phyloP scores from a whole-genome alignment of 805 yeast species.

The Tetrapisispora pingtungensis region DNA sequence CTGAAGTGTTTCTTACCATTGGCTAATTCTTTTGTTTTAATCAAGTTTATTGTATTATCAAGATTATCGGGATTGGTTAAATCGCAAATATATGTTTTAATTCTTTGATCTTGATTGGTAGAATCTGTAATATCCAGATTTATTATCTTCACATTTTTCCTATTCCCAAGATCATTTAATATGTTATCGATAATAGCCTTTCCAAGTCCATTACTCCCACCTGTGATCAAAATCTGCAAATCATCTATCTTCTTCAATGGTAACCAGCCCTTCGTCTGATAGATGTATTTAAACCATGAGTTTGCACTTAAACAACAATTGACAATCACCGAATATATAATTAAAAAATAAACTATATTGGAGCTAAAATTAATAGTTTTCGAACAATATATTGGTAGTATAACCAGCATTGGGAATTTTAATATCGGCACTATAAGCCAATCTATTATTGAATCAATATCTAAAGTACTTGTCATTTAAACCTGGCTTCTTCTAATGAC shows the following conservation, averaged over 20 bases:
- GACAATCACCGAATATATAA: conserved; percentile 8
- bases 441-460: conserved; percentile 14
- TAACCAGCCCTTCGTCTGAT: conserved; percentile 8
- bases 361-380: conserved; percentile 1
- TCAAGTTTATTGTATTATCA: conserved; percentile 30
- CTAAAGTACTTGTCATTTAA: not conserved
- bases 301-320: conserved; percentile 4
- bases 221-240: conserved; percentile 23
- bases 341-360: not conserved
- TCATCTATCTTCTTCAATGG: conserved; percentile 1
- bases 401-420: conserved; percentile 12
- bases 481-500: too few relatives aligned
- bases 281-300: conserved; percentile 2
- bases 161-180: conserved; percentile 7
- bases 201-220: conserved; percentile 34
- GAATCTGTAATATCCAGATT: conserved; percentile 16
- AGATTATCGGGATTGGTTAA: conserved; percentile 42
- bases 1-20: conserved; percentile 38
- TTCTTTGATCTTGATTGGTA: conserved; percentile 15
- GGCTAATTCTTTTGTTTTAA: conserved; percentile 32
- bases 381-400: conserved; percentile 4
- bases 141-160: conserved; percentile 19
- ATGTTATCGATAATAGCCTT: conserved; percentile 15
- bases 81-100: conserved; percentile 52
- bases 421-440: conserved; percentile 13